Conservation (phyloP, 2,329 filamentous ascomycete species). For the Tolypocladium paradoxum region DNA sequence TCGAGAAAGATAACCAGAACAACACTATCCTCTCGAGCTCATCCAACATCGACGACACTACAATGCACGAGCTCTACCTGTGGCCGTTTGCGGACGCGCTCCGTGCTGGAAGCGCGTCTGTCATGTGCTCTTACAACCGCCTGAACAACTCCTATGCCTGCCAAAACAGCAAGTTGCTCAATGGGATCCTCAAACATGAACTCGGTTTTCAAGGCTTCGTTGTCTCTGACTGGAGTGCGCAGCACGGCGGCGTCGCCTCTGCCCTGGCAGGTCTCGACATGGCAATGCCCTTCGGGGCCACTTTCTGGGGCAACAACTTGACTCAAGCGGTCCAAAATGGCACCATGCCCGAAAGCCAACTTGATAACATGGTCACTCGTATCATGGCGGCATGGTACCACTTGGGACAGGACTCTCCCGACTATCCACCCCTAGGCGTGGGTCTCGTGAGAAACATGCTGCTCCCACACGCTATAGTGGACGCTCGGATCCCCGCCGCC, state of each 20-base stretch:
- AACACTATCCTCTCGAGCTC: conserved; percentile 40
- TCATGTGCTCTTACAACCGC: conserved; percentile 59
- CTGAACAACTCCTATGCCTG: conserved; percentile 63
- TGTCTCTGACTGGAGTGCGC: conserved; percentile 56
- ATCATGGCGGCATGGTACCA: conserved; percentile 46
- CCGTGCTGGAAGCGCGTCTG: conserved; percentile 43
- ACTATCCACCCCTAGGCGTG: conserved; percentile 35
- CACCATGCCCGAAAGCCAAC: conserved; percentile 39
- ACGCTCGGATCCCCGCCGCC: conserved; percentile 38
- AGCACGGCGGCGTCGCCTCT: conserved; percentile 51
- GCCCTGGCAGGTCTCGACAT: conserved; percentile 60
- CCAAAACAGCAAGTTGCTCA: conserved; percentile 56
- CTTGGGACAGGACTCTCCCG: conserved; percentile 38
- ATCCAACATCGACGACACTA: conserved; percentile 50
- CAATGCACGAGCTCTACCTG: conserved; percentile 52
- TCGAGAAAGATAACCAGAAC: too few relatives aligned
- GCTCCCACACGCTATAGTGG: conserved; percentile 38
- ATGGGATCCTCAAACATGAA: conserved; percentile 54
- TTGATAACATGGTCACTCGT: conserved; percentile 51
- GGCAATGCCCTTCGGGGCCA: conserved; percentile 46
- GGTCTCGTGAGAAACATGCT: conserved; percentile 40
- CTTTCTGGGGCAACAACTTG: conserved; percentile 42
- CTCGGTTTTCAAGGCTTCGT: conserved; percentile 52
- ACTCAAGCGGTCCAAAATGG: conserved; percentile 49
- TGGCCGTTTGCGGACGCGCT: conserved; percentile 64